A percentile compares a stretch with the other conserved stretches of the same genome.
These are phyloP conservation scores for Arachis hypogaea DNA, from an alignment of 306 rosid genomes.

Conservation along the genomic window DNA sequence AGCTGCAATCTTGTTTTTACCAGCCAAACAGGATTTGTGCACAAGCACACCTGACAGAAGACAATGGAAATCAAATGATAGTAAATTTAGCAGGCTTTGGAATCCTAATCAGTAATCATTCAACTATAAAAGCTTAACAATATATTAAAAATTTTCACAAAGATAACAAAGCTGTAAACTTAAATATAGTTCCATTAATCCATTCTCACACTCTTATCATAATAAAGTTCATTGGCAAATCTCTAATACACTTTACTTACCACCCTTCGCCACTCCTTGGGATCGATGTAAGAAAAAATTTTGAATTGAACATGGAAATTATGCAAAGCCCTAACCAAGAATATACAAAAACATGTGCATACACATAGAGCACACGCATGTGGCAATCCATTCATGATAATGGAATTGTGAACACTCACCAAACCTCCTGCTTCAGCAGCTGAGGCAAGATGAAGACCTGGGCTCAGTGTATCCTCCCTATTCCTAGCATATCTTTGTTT, in stretches of 20 bases:
- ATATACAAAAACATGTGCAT: not conserved
- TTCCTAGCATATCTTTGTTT: conserved; percentile 76
- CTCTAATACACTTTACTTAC: conserved; percentile 25
- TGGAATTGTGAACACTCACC: conserved; percentile 59
- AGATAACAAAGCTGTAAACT: conserved; percentile 21
- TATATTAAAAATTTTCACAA: conserved; percentile 24
- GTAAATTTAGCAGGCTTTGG: conserved; percentile 26
- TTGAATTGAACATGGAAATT: conserved; percentile 15
- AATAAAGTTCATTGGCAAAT: conserved; percentile 28
- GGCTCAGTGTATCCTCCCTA: conserved; percentile 69
- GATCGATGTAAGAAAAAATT: not conserved
- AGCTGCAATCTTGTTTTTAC: conserved; percentile 98
- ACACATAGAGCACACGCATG: not conserved
- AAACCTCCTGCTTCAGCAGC: conserved; percentile 98
- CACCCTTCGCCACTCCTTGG: conserved; percentile 19
- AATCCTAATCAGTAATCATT: conserved; percentile 6
- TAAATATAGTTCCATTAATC: not conserved
- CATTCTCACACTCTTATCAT: conserved; percentile 25
- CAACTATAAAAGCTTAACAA: conserved; percentile 28
- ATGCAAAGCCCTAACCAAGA: conserved; percentile 5
- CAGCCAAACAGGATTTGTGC: conserved; percentile 93
- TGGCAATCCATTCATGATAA: conserved; percentile 25
- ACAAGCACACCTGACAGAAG: conserved; percentile 73
- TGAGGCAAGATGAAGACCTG: conserved; percentile 88
- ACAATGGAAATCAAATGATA: conserved; percentile 32